Conservation (phyloP, 805 yeast genomes). For the Maudiozyma bulderi region DNA sequence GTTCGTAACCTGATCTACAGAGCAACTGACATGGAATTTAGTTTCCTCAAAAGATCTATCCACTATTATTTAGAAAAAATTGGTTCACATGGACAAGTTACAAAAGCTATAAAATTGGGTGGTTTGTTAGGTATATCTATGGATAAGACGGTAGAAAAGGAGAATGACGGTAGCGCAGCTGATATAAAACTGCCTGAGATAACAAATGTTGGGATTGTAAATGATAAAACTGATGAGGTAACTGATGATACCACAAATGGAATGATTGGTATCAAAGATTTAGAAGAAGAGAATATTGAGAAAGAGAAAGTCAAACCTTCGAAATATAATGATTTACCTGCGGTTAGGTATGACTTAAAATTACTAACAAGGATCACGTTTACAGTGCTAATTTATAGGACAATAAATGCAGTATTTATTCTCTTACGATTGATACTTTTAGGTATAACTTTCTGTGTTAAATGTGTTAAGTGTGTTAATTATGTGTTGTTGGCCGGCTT, state of each 20-base stretch:
- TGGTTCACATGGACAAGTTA: constrained; percentile 33
- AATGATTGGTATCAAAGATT: background rate
- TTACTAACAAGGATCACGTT: background rate
- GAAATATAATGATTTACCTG: background rate
- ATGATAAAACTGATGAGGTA: background rate
- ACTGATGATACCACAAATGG: background rate
- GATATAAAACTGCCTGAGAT: no score
- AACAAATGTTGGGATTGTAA: no score
- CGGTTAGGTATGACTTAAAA: background rate
- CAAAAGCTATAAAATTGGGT: constrained; percentile 48
- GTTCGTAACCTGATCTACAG: constrained; percentile 4
- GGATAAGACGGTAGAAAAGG: background rate
- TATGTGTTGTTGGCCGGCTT: constrained; percentile 35
- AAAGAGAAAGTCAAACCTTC: background rate
- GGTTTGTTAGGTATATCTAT: constrained; percentile 47
- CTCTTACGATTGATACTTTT: constrained; percentile 8
- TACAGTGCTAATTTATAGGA: background rate
- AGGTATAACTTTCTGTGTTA: background rate
- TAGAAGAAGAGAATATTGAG: background rate
- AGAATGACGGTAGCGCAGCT: background rate
- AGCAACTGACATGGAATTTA: constrained; percentile 7
- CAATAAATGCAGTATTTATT: constrained; percentile 2
- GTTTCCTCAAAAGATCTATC: constrained; percentile 9
- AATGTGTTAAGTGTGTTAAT: constrained; percentile 21
- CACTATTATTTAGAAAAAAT: constrained; percentile 24